Conservation (phyloP, 2,329 filamentous ascomycete species). For the Pseudopyricularia javanii region DNA sequence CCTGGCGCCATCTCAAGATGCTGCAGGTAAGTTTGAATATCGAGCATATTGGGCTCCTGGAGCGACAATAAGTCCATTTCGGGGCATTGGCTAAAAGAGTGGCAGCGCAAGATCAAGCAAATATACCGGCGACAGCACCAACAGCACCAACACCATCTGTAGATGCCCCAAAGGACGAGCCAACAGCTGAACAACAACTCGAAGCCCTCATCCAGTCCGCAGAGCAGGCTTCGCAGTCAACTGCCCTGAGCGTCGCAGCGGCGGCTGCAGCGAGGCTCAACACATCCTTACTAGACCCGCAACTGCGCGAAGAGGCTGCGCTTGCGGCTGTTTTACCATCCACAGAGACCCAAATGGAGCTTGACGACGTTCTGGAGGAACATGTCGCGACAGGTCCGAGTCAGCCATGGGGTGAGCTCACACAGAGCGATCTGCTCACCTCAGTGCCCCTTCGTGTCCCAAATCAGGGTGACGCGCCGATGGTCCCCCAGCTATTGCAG, state of each 20-base stretch:
- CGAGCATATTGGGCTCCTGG: no score
- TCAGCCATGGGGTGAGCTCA: conserved; percentile 42
- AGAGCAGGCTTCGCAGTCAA: conserved; percentile 26
- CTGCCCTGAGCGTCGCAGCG: conserved; percentile 42
- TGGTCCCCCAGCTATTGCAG: neutral
- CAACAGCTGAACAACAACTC: conserved; percentile 36
- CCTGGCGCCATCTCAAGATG: neutral
- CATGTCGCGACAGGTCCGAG: conserved; percentile 9
- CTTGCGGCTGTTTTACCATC: conserved; percentile 3
- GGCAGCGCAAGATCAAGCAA: conserved; percentile 1
- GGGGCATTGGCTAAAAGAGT: no score
- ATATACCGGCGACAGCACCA: conserved; percentile 1
- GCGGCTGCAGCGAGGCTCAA: conserved; percentile 44
- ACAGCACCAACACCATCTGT: neutral
- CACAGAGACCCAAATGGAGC: conserved; percentile 4
- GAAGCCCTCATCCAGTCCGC: conserved; percentile 28
- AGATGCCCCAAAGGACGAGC: conserved; percentile 12
- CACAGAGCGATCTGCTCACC: conserved; percentile 19
- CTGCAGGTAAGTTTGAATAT: neutral
- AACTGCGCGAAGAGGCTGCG: conserved; percentile 15
- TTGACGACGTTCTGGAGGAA: neutral
- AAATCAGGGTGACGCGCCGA: neutral
- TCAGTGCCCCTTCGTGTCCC: neutral
- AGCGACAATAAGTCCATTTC: no score
- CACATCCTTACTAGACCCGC: conserved; percentile 39